Base-by-base conservation (phyloP, 1,139 yeast species). In the Arxiozyma heterogenica region DNA sequence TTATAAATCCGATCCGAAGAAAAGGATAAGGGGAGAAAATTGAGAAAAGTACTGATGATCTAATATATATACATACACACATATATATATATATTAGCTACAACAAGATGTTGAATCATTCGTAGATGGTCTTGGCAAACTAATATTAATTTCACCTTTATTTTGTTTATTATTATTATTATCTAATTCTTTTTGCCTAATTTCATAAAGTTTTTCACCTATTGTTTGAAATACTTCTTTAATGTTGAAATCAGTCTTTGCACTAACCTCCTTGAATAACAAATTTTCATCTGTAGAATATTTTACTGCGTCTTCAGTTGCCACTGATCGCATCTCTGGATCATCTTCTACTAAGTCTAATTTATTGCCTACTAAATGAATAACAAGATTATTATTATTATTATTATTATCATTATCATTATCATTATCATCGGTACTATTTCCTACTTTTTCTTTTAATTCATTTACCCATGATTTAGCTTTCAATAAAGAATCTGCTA, bases 391-490 rank as follows among this genome's bases (percentile, higher is more conserved):
- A 50, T 76, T 80, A 23, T 69, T 71, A 15, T 82, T 81, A 4
- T 34, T 12, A 34, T 34, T 34, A 50, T 76, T 80, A 23, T 68
- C 71, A 17, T 81, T 81, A 4, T 11, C 15, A 34, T 2, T 34
- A 27, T 8, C 86, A 51, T 76, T 80, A 23, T 68, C 71, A 17
- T 82, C 81, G 3, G 4, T 34, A 12, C n/a, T 34, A n/a, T 34
- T 34, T 34, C 39, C 39, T 96, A 96, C 47, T 68, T 91, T 97
- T 64, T 88, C 86, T 72, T 89, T 91, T 60, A 94, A 78, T 72
- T 94, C 98, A 66, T 86, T 86, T 54, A 93, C 89, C 99, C 99
- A 94, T 52, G 89, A 86, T 68, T 90, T 91, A 1, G 98, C 98
- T 65, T 93, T 84, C 51, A 79, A 82, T 62, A 93, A 78, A 5